Conservation (phyloP, 2,329 filamentous ascomycete species). For the Colletotrichum sp. region DNA sequence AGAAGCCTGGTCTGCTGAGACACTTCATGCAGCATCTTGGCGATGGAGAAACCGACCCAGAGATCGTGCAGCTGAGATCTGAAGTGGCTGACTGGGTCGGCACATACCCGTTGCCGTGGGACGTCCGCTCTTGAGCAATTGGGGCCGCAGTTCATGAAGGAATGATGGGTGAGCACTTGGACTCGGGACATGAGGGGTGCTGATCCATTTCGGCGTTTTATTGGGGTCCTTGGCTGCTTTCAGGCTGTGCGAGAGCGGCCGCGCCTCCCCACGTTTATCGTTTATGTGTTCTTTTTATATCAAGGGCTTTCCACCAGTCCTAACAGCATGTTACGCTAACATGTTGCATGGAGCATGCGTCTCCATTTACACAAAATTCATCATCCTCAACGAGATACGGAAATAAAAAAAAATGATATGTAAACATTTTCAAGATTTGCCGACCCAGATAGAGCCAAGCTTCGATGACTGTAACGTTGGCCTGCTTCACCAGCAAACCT, state of each 20-base stretch:
- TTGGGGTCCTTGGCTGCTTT: not conserved
- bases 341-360: not conserved
- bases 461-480: not conserved
- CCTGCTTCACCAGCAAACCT: not conserved
- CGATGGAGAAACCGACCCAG: conserved; percentile 69
- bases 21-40: conserved; percentile 73
- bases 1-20: conserved; percentile 68
- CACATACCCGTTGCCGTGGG: conserved; percentile 76
- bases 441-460: not conserved
- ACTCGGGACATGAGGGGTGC: not conserved
- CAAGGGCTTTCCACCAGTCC: not conserved
- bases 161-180: not conserved
- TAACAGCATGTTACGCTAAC: not conserved
- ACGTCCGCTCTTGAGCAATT: conserved; percentile 30
- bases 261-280: not conserved
- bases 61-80: conserved; percentile 74
- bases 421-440: not conserved
- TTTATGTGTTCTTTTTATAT: not conserved
- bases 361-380: not conserved
- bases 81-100: conserved; percentile 83
- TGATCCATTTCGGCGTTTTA: conserved; percentile 4
- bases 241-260: not conserved
- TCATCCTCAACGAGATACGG: not conserved
- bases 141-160: not conserved
- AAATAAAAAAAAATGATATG: not conserved